phyloP scores from a whole-genome alignment of 2,329 filamentous ascomycete genomes.

The Fusarium xylarioides region DNA sequence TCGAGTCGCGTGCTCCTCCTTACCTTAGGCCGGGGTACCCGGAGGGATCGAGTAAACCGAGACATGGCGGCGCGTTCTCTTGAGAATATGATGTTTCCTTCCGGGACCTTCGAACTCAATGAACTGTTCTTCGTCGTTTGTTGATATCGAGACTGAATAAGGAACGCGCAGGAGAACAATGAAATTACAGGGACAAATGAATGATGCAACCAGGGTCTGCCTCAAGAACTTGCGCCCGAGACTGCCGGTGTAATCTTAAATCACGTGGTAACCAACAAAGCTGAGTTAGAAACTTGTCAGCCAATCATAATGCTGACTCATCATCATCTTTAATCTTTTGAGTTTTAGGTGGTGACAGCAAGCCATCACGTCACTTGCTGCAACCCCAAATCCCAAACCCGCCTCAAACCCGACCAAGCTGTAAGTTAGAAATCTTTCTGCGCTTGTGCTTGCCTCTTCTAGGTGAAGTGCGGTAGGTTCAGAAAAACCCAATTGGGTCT shows the following conservation, averaged over 20 bases:
- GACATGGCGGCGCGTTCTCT: conserved; percentile 43
- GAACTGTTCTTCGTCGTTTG: neutral
- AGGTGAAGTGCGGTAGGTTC: neutral
- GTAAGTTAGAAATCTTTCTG: neutral
- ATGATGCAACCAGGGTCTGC: conserved; percentile 42
- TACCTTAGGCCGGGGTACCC: conserved; percentile 54
- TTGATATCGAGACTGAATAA: conserved; percentile 6
- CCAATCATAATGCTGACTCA: conserved; percentile 22
- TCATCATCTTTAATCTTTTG: neutral
- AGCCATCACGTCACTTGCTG: conserved; percentile 34
- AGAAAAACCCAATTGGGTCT: neutral
- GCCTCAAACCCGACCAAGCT: neutral
- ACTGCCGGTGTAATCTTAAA: conserved; percentile 29
- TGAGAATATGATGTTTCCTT: conserved; percentile 3
- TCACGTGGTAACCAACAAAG: conserved; percentile 19
- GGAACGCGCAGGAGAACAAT: conserved; percentile 18
- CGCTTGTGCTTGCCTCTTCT: conserved; percentile 10
- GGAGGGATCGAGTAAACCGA: conserved; percentile 50
- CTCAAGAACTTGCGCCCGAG: conserved; percentile 27
- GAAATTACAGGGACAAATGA: conserved; percentile 24
- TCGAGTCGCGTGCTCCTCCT: conserved; percentile 30
- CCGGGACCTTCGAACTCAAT: neutral
- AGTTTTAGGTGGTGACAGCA: neutral
- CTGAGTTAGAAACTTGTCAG: neutral
- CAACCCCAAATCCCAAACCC: neutral